Base-by-base conservation (phyloP, 83 land plant species). In the Diphasiastrum complanatum region DNA sequence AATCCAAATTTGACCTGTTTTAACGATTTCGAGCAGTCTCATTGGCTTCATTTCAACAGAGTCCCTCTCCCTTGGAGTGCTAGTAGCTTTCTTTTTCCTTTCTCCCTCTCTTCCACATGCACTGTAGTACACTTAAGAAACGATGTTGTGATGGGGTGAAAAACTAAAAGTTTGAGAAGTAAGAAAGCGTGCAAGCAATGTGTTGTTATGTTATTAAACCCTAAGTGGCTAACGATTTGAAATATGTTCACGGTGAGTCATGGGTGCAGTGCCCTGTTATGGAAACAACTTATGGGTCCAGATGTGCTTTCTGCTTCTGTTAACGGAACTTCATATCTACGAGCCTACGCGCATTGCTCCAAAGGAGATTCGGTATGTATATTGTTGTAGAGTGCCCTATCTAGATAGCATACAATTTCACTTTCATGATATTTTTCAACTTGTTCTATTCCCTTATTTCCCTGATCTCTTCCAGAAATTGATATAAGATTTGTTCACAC, bases 331-430 rank as follows among this genome's bases (percentile, higher is more conserved):
- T 18, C 11, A 11, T 54, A 54, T 54, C 33, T 54, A 6, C 33
- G 58, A 4, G 58, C 58, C 4, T 54, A 54, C 29, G 33, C 58
- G 5, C 58, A 54, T 25, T 54, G 58, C 29, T 18, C 58, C 24
- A 54, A 54, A 28, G n/a, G 16, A 5, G 14, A 54, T 28, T 30
- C 58, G 29, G 58, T 54, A 54, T 25, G 25, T 22, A n/a, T n/a
- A n/a, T n/a, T n/a, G n/a, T n/a, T n/a, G n/a, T n/a, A n/a, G n/a
- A n/a, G n/a, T n/a, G n/a, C n/a, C n/a, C n/a, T n/a, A n/a, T n/a
- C n/a, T n/a, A n/a, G n/a, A n/a, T n/a, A n/a, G n/a, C n/a, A n/a
- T n/a, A n/a, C n/a, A n/a, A n/a, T n/a, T n/a, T n/a, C n/a, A n/a
- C n/a, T n/a, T n/a, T n/a, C n/a, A n/a, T n/a, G n/a, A n/a, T n/a